These are phyloP conservation scores for Pseudocercospora fijiensis DNA, from an alignment of 2,329 filamentous ascomycete species.

Conservation along the genomic window DNA sequence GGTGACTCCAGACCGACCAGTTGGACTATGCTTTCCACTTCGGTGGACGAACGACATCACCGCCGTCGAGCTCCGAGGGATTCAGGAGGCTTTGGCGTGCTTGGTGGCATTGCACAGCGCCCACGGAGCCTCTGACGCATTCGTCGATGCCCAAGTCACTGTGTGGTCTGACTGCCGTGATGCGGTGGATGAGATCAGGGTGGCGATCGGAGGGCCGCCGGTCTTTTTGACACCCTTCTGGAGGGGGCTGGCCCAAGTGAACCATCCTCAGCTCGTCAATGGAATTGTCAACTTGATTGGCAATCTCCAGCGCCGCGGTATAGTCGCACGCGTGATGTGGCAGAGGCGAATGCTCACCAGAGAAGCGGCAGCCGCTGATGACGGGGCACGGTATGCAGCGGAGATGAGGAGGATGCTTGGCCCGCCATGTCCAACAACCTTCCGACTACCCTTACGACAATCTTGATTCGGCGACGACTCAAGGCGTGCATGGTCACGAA, in stretches of 20 bases:
- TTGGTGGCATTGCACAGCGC: not conserved
- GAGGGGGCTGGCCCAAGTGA: not conserved
- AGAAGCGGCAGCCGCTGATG: constrained; percentile 6
- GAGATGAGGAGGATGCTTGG: not conserved
- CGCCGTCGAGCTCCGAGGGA: not conserved
- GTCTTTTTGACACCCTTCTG: not conserved
- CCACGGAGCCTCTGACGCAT: not conserved
- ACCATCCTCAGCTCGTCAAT: constrained; percentile 1
- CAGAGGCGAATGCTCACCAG: not conserved
- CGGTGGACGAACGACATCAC: not conserved
- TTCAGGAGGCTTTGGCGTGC: not conserved
- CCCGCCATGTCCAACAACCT: not conserved
- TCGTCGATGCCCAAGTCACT: not conserved
- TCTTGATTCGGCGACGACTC: not conserved
- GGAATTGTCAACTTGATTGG: constrained; percentile 4
- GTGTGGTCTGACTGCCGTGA: constrained; percentile 8
- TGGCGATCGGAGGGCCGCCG: not conserved
- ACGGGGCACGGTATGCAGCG: constrained; percentile 2
- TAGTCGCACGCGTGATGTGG: constrained; percentile 9
- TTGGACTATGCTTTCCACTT: not conserved
- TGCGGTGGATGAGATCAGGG: constrained; percentile 9
- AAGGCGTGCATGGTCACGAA: not conserved
- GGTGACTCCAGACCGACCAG: not conserved
- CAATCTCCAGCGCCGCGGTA: not conserved
- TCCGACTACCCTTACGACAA: not conserved